These are phyloP conservation scores for Trichoderma breve DNA, from an alignment of 2,329 filamentous ascomycete genomes.

Conservation along the genomic window DNA sequence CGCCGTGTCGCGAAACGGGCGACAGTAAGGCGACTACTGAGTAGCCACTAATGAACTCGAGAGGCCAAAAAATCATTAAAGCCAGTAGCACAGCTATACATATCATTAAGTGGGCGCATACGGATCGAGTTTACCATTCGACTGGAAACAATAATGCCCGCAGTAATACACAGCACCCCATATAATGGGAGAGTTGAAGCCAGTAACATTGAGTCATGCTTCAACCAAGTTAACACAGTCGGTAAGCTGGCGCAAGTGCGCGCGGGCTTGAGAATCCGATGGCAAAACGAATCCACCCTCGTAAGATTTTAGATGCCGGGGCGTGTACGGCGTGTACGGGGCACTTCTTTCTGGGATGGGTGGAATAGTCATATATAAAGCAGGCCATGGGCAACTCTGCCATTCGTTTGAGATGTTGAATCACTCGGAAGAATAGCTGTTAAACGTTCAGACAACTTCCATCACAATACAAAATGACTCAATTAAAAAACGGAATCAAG, in stretches of 20 bases:
- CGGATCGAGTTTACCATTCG: background rate
- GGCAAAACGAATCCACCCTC: background rate
- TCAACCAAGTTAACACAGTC: background rate
- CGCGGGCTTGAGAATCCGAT: background rate
- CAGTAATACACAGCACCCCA: background rate
- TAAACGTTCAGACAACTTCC: background rate
- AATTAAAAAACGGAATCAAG: slow-evolving; percentile 1
- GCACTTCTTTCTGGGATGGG: background rate
- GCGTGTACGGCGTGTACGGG: background rate
- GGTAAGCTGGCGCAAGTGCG: slow-evolving; percentile 11
- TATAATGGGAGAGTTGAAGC: background rate
- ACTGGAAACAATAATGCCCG: background rate
- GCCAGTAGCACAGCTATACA: background rate
- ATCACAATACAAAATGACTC: background rate
- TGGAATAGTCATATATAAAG: slow-evolving; percentile 6
- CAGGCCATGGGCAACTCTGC: background rate
- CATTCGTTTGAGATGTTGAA: background rate
- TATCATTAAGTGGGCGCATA: background rate
- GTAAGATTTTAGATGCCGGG: slow-evolving; percentile 11
- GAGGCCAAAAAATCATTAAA: background rate
- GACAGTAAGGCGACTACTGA: background rate
- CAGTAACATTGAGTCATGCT: slow-evolving; percentile 4
- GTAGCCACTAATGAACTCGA: background rate
- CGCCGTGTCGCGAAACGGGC: background rate
- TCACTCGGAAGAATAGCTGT: background rate